Conservation (phyloP, 2,329 filamentous ascomycete genomes). For the Teratosphaeria destructans region DNA sequence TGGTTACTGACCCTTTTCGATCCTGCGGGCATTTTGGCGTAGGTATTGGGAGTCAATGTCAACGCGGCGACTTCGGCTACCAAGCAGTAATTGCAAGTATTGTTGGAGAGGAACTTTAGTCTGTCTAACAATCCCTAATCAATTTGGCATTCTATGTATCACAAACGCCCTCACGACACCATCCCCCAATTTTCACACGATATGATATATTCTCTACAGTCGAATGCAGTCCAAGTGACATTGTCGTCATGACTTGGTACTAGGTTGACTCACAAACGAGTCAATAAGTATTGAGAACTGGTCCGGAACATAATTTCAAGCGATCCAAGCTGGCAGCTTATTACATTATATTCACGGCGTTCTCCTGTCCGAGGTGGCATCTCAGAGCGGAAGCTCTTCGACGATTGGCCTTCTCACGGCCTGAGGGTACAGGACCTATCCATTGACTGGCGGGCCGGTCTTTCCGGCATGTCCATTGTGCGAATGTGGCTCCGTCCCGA, state of each 20-base stretch:
- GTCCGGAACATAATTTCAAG: background rate
- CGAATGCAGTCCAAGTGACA: background rate
- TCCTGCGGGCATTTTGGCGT: background rate
- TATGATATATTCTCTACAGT: background rate
- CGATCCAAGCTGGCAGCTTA: background rate
- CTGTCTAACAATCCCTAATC: background rate
- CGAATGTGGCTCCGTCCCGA: background rate
- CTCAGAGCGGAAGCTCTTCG: background rate
- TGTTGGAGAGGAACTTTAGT: background rate
- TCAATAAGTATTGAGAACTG: background rate
- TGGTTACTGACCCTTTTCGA: background rate
- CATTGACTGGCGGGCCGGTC: background rate
- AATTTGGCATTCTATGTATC: background rate
- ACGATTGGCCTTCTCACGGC: background rate
- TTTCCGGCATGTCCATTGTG: background rate
- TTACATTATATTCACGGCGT: background rate
- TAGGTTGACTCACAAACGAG: background rate
- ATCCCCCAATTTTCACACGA: background rate
- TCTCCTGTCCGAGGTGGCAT: background rate
- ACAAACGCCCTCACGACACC: background rate
- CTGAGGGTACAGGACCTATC: background rate
- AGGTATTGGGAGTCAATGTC: background rate
- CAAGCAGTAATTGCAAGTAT: too few relatives aligned
- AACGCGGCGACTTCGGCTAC: background rate
- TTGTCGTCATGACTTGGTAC: background rate